These are phyloP conservation scores for Ceratobasidium sp. DNA, from an alignment of 1,284 basidiomycete genomes.

Conservation along the genomic window DNA sequence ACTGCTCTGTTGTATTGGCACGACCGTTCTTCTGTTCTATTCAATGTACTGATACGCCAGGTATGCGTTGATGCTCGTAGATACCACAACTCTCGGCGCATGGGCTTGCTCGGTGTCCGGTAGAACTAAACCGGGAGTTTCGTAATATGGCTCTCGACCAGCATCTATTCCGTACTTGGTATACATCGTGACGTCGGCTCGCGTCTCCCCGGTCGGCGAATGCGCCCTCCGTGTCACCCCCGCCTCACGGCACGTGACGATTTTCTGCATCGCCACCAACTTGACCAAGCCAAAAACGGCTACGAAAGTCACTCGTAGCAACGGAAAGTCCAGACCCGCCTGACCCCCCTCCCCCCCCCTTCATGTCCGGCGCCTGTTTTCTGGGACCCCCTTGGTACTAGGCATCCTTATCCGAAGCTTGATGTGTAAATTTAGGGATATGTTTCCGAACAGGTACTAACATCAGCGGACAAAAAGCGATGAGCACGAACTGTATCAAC, in stretches of 20 bases:
- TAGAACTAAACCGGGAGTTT: neutral
- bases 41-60: no score
- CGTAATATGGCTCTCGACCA: neutral
- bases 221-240: constrained; percentile 8
- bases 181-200: constrained; percentile 13
- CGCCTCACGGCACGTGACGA: constrained; percentile 10
- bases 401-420: no score
- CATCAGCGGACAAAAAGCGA: no score
- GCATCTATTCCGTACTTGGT: neutral
- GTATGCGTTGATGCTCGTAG: no score
- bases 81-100: neutral
- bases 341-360: constrained; percentile 10
- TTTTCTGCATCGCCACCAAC: constrained; percentile 4
- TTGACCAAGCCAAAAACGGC: constrained; percentile 1
- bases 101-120: constrained; percentile 7
- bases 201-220: constrained; percentile 13
- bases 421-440: no score
- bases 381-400: no score
- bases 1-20: neutral
- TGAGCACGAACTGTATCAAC: no score
- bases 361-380: constrained; percentile 8
- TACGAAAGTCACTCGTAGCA: constrained; percentile 5
- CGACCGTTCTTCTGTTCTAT: neutral
- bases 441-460: no score
- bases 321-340: neutral